Conservation (phyloP, 768 basidiomycete genomes). For the Floccularia luteovirens region DNA sequence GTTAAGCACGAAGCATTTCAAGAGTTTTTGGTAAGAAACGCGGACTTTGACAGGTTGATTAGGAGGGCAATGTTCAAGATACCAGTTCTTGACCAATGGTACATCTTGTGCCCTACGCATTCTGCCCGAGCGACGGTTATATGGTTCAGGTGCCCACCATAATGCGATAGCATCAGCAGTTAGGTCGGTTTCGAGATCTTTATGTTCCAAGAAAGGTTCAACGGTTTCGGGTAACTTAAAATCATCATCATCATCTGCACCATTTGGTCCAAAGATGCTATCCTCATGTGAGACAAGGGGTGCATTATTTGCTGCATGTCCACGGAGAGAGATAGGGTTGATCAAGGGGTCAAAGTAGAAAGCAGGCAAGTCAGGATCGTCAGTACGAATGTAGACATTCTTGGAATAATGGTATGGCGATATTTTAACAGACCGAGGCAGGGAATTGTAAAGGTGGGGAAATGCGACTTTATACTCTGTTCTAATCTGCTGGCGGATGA, state of each 20-base stretch:
- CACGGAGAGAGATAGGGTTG: constrained; percentile 93
- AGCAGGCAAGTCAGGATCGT: constrained; percentile 97
- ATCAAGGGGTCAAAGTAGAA: constrained; percentile 99
- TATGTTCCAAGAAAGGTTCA: constrained; percentile 74
- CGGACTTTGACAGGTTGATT: constrained; percentile 96
- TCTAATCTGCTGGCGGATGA: constrained; percentile 96
- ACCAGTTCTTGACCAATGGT: constrained; percentile 97
- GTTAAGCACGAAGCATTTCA: constrained; percentile 94
- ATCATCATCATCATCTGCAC: constrained; percentile 75
- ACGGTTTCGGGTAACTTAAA: constrained; percentile 79
- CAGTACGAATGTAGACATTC: constrained; percentile 98
- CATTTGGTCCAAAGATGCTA: constrained; percentile 84
- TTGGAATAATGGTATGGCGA: constrained; percentile 91
- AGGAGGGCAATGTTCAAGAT: constrained; percentile 96
- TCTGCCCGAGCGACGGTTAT: constrained; percentile 84
- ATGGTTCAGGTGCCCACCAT: constrained; percentile 98
- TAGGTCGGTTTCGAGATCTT: constrained; percentile 78
- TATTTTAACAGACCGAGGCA: constrained; percentile 90
- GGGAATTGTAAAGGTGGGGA: constrained; percentile 97
- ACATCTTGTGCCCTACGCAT: constrained; percentile 94
- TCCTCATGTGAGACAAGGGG: constrained; percentile 88
- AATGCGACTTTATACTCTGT: constrained; percentile 99
- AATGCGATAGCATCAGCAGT: constrained; percentile 96
- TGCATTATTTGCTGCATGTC: constrained; percentile 74
- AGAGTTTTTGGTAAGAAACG: constrained; percentile 96